Percentiles rank a stretch among this genome's conserved stretches.
These are phyloP conservation scores for Ilyonectria sp. DNA, from an alignment of 2,329 filamentous ascomycete genomes.

Conservation along the genomic window DNA sequence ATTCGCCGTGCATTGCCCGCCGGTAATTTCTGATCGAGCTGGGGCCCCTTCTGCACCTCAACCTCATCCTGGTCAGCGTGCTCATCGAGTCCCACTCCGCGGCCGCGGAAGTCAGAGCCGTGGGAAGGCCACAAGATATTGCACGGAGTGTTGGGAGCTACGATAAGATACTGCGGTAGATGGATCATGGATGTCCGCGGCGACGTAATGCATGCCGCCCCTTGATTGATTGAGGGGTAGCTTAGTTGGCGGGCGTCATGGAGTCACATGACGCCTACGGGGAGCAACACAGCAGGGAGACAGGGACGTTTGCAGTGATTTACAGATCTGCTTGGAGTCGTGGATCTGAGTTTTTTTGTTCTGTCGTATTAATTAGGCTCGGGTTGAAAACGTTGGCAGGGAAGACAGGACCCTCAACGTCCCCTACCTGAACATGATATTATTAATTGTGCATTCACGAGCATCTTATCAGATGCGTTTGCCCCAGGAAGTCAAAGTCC, in stretches of 20 bases:
- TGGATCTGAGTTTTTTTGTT: neutral
- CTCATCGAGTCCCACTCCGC: constrained; percentile 25
- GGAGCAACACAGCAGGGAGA: neutral
- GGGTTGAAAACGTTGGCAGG: constrained; percentile 10
- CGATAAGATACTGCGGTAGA: constrained; percentile 5
- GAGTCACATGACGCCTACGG: neutral
- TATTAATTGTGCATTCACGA: constrained; percentile 27
- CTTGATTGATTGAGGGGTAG: neutral
- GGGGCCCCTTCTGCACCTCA: neutral
- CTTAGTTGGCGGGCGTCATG: neutral
- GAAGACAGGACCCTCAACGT: constrained; percentile 1
- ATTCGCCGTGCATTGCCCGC: constrained; percentile 6
- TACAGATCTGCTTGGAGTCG: neutral
- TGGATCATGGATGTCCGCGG: neutral
- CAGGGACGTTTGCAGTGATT: constrained; percentile 8
- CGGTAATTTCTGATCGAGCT: constrained; percentile 20
- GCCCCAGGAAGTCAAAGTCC: constrained; percentile 7
- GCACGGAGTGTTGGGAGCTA: neutral
- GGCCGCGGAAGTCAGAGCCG: constrained; percentile 12
- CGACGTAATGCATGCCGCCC: neutral
- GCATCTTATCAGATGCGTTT: constrained; percentile 30
- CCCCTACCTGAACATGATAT: constrained; percentile 16
- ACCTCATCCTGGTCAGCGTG: neutral
- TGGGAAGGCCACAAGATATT: neutral
- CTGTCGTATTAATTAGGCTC: constrained; percentile 14